These are phyloP conservation scores for Trametes elegans DNA, from an alignment of 768 basidiomycete species.

Conservation along the genomic window DNA sequence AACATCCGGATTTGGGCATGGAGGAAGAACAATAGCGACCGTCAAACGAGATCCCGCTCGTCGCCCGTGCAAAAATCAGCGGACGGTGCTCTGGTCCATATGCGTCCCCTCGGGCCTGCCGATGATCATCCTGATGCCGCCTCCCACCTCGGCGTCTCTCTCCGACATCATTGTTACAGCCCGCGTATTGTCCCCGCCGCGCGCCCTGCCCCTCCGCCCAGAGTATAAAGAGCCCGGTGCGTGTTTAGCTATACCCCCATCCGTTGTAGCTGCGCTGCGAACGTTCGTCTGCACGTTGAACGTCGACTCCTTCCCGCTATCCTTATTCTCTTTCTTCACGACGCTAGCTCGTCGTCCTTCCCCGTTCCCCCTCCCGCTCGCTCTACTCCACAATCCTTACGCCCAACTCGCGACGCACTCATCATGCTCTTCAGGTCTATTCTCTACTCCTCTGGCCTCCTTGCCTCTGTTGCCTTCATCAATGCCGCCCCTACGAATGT, in stretches of 20 bases:
- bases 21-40: constrained; percentile 7
- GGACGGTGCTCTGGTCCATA: constrained; percentile 3
- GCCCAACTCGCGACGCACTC: constrained; percentile 10
- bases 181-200: background rate
- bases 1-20: constrained; percentile 2
- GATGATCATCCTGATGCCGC: background rate
- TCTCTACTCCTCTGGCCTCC: constrained; percentile 12
- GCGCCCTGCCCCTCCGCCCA: background rate
- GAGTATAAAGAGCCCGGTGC: constrained; percentile 4
- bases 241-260: background rate
- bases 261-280: constrained; percentile 15
- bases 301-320: constrained; percentile 4
- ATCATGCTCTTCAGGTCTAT: constrained; percentile 16
- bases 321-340: constrained; percentile 17
- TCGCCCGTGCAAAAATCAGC: background rate
- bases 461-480: constrained; percentile 12
- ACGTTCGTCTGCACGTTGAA: constrained; percentile 3
- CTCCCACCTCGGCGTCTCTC: background rate
- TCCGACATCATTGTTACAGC: constrained; percentile 4
- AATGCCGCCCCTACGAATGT: constrained; percentile 6
- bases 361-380: background rate
- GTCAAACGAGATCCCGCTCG: background rate
- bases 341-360: constrained; percentile 18
- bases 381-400: constrained; percentile 9
- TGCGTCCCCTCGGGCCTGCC: background rate